Percentiles rank a stretch among this genome's conserved stretches.
Evolutionary conservation across 805 yeast genomes (phyloP).

Genomic region (Scheffersomyces coipomensis): DNA sequence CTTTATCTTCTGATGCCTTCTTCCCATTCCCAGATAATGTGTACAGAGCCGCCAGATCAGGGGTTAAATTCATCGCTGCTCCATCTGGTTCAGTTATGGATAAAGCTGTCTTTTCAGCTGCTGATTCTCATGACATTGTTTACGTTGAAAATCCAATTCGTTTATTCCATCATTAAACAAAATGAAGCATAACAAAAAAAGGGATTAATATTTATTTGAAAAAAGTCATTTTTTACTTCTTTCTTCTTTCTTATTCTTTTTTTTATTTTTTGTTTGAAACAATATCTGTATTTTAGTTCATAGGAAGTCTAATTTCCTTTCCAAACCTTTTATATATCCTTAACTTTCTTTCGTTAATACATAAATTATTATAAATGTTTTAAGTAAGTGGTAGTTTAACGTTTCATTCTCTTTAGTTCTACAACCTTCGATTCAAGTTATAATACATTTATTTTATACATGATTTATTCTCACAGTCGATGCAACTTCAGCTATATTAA

Average conservation of each 20-base stretch:
- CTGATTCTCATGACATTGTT: slow-evolving; percentile 85
- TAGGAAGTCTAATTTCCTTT: neutral
- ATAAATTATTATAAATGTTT: too few species aligned
- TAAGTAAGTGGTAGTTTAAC: too few species aligned
- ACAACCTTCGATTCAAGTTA: too few species aligned
- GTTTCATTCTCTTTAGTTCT: too few species aligned
- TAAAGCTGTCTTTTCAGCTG: slow-evolving; percentile 92
- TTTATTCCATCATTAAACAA: slow-evolving; percentile 86
- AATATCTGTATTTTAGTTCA: neutral
- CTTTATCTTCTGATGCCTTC: slow-evolving; percentile 96
- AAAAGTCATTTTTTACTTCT: neutral
- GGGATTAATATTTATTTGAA: neutral
- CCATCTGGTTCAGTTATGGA: slow-evolving; percentile 98
- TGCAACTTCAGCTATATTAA: too few species aligned
- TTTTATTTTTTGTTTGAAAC: too few species aligned
- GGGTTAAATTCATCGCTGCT: slow-evolving; percentile 95
- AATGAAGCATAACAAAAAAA: neutral
- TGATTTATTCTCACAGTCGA: too few species aligned
- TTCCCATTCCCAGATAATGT: slow-evolving; percentile 99
- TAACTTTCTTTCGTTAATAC: neutral
- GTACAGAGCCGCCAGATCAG: slow-evolving; percentile 94
- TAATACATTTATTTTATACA: too few species aligned
- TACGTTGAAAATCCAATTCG: slow-evolving; percentile 97
- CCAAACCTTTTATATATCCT: neutral
- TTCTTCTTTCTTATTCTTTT: slow-evolving; percentile 2